Evolutionary conservation across 2,329 filamentous ascomycete species (phyloP).

Genomic region (Stagonosporopsis chrysanthemi): DNA sequence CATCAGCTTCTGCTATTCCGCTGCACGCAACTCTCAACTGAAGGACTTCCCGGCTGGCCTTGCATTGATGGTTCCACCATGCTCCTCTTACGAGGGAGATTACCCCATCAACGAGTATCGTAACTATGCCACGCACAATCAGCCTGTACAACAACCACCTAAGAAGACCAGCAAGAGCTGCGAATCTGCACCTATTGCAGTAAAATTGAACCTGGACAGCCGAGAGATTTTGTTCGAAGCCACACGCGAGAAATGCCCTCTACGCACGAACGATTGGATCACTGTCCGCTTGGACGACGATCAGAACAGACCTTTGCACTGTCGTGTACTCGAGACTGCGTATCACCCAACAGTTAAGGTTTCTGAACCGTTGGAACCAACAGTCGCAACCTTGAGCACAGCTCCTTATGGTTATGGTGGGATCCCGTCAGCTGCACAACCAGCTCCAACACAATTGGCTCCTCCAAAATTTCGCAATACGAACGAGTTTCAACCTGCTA

Average conservation of each 20-base stretch:
- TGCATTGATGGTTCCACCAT: slow-evolving; percentile 60
- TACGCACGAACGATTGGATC: slow-evolving; percentile 64
- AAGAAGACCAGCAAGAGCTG: background rate
- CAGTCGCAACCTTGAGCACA: background rate
- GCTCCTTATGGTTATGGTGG: background rate
- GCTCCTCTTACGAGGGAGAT: slow-evolving; percentile 25
- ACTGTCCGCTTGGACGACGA: slow-evolving; percentile 40
- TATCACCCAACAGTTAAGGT: slow-evolving; percentile 54
- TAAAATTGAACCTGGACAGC: slow-evolving; percentile 46
- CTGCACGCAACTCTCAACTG: slow-evolving; percentile 56
- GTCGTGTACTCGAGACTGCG: slow-evolving; percentile 57
- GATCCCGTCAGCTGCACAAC: background rate
- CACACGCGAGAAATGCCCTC: slow-evolving; percentile 33
- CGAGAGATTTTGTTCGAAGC: slow-evolving; percentile 55
- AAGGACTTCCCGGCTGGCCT: slow-evolving; percentile 66
- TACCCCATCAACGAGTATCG: slow-evolving; percentile 7
- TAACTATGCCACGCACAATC: background rate
- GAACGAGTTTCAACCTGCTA: slow-evolving; percentile 42
- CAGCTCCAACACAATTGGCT: background rate
- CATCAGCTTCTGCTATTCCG: slow-evolving; percentile 78
- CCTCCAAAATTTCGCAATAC: background rate
- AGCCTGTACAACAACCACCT: background rate
- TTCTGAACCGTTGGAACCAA: slow-evolving; percentile 34
- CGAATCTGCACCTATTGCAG: background rate
- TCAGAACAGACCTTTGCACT: slow-evolving; percentile 52